Evolutionary conservation across 441 rosid species (phyloP).

Genomic region (Manihot esculenta): DNA sequence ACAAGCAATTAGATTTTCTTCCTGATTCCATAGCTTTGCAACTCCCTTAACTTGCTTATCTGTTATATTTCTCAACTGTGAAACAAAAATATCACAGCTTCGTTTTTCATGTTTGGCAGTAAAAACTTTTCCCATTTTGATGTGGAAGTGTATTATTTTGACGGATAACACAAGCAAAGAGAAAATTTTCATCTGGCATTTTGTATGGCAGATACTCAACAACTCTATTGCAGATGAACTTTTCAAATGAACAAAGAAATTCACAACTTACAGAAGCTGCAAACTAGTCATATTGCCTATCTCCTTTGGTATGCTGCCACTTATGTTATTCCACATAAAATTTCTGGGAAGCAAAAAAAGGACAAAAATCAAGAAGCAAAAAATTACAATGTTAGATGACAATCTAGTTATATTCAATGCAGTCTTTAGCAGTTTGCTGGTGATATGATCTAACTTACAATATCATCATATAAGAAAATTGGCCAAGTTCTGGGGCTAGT

Average conservation of each 20-base stretch:
- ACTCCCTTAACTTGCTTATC: too few species aligned
- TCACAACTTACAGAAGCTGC: constrained; percentile 55
- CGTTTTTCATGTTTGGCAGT: too few species aligned
- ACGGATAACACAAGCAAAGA: too few species aligned
- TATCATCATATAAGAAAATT: constrained; percentile 40
- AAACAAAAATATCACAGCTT: too few species aligned
- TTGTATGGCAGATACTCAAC: too few species aligned
- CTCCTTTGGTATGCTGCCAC: constrained; percentile 79
- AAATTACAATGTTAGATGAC: not conserved
- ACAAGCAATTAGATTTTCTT: too few species aligned
- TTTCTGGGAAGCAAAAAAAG: constrained; percentile 40
- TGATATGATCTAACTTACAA: constrained; percentile 41
- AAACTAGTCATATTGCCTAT: constrained; percentile 69
- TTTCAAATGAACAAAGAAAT: not conserved
- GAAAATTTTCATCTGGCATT: too few species aligned
- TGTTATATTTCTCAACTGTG: too few species aligned
- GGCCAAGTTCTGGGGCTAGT: constrained; percentile 69
- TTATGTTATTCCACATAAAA: constrained; percentile 83
- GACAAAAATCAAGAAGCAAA: not conserved
- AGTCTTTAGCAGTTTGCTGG: not conserved
- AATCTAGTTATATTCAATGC: not conserved
- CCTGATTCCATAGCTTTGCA: too few species aligned
- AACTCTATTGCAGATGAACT: not conserved
- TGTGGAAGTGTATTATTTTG: too few species aligned
- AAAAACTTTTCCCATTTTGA: too few species aligned